Conservation (phyloP, 2,329 filamentous ascomycete genomes). For the Sarocladium strictum region DNA sequence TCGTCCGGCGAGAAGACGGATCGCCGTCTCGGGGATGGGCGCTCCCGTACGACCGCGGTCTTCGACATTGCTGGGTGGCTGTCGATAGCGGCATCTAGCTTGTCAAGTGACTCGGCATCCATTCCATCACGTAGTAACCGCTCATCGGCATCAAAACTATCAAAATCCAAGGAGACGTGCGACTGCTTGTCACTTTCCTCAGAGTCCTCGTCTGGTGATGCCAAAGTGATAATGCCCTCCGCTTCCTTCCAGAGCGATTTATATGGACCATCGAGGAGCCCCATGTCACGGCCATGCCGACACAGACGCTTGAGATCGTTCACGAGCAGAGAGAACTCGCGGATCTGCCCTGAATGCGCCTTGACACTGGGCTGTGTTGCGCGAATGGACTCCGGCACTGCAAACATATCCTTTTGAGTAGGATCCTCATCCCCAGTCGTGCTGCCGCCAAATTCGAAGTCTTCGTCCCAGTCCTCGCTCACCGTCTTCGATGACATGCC, state of each 20-base stretch:
- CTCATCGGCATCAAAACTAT: slow-evolving; percentile 35
- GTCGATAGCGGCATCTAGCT: slow-evolving; percentile 36
- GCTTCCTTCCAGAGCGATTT: slow-evolving; percentile 70
- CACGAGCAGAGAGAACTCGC: slow-evolving; percentile 74
- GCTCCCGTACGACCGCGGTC: slow-evolving; percentile 49
- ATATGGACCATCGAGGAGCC: slow-evolving; percentile 55
- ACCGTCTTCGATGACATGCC: slow-evolving; percentile 71
- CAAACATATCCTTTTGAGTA: slow-evolving; percentile 26
- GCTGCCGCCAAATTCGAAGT: slow-evolving; percentile 67
- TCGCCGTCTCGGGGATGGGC: slow-evolving; percentile 44
- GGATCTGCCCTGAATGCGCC: slow-evolving; percentile 76
- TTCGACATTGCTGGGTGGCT: slow-evolving; percentile 37
- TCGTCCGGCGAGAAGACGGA: slow-evolving; percentile 62
- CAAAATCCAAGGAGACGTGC: slow-evolving; percentile 32
- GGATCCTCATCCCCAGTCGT: slow-evolving; percentile 31
- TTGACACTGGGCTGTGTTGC: slow-evolving; percentile 77
- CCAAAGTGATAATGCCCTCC: slow-evolving; percentile 81
- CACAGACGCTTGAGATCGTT: slow-evolving; percentile 77
- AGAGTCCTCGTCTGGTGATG: slow-evolving; percentile 49
- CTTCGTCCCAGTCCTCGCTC: slow-evolving; percentile 85
- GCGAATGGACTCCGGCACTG: slow-evolving; percentile 68
- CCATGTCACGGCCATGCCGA: slow-evolving; percentile 61
- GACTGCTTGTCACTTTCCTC: slow-evolving; percentile 31
- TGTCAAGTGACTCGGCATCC: slow-evolving; percentile 38
- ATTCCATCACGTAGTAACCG: slow-evolving; percentile 42